Conservation (phyloP, 441 rosid species). For the Corymbia calophylla region DNA sequence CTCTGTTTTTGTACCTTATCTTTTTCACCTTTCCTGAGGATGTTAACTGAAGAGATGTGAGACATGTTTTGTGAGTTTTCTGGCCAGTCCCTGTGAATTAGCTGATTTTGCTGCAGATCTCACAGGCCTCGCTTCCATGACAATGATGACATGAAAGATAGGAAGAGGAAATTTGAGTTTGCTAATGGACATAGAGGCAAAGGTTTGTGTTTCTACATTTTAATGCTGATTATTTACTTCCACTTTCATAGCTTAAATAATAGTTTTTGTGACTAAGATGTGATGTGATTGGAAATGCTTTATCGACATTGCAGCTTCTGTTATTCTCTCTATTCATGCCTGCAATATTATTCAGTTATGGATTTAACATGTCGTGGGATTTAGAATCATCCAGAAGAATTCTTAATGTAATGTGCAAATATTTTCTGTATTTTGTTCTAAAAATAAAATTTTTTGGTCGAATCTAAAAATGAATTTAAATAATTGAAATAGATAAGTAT, state of each 20-base stretch:
- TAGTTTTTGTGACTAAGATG: background rate
- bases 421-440: background rate
- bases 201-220: constrained; percentile 32
- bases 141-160: constrained; percentile 20
- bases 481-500: background rate
- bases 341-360: background rate
- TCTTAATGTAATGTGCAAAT: background rate
- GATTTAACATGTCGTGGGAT: background rate
- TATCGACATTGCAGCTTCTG: background rate
- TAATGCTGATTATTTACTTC: background rate
- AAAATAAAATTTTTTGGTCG: too few relatives aligned
- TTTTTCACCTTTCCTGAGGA: background rate
- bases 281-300: background rate
- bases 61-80: background rate
- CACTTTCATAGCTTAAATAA: background rate
- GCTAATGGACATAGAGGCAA: constrained; percentile 31
- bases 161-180: constrained; percentile 38
- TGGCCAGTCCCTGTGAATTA: background rate
- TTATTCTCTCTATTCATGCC: background rate
- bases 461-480: background rate
- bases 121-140: constrained; percentile 49
- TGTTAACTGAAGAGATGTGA: background rate
- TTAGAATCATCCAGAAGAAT: background rate
- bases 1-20: background rate
- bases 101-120: constrained; percentile 32